Evolutionary conservation across 352 stramenopile species (phyloP).

Genomic region (Blastocystis hominis): DNA sequence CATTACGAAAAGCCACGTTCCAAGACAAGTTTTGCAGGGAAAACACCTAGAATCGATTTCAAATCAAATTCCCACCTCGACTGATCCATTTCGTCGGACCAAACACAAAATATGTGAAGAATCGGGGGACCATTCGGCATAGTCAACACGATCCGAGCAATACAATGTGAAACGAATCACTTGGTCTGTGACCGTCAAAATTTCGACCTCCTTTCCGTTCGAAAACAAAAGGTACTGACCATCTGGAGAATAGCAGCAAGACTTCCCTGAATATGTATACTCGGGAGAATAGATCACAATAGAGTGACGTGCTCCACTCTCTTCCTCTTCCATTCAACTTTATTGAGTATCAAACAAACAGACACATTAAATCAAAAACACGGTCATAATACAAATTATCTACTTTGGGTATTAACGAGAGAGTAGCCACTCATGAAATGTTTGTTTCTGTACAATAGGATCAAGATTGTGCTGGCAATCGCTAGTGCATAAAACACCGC

Average conservation of each 20-base stretch:
- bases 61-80: not conserved
- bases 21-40: conserved; percentile 25
- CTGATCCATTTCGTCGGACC: conserved; percentile 1
- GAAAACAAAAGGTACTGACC: conserved; percentile 35
- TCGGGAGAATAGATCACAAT: conserved; percentile 5
- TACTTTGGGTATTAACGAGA: not conserved
- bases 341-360: not conserved
- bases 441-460: not conserved
- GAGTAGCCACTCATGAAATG: not conserved
- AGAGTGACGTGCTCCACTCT: not conserved
- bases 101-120: conserved; percentile 22
- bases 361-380: not conserved
- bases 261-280: conserved; percentile 48
- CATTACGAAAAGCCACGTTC: conserved; percentile 27
- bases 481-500: conserved; percentile 10
- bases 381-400: not conserved
- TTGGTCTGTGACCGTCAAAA: not conserved
- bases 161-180: not conserved
- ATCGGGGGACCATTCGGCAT: conserved; percentile 47
- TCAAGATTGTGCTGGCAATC: not conserved
- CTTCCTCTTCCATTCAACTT: not conserved
- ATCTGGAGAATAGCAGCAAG: conserved; percentile 17
- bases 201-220: conserved; percentile 33
- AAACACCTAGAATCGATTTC: not conserved
- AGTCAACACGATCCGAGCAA: conserved; percentile 53